phyloP scores from a whole-genome alignment of 225 moss, liverwort and hornwort genomes.

The Thuidium tamariscinum region DNA sequence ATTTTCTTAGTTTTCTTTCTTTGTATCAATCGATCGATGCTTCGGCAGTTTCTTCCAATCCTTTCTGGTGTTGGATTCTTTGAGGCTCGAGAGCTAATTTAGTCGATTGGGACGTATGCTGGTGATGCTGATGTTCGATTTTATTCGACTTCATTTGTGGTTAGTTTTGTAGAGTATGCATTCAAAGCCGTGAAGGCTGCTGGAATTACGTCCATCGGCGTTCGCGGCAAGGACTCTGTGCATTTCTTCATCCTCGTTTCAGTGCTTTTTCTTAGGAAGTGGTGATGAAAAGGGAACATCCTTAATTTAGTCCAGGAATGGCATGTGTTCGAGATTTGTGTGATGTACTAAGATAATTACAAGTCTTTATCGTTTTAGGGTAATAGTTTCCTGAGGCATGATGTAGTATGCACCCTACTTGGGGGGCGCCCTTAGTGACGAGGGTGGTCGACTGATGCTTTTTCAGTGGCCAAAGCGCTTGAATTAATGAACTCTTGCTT shows the following conservation, averaged over 20 bases:
- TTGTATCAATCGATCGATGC: neutral
- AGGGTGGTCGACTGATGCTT: no score
- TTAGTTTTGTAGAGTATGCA: constrained; percentile 63
- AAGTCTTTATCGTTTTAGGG: neutral
- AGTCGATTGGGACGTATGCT: neutral
- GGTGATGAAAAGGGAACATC: neutral
- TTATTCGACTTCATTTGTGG: neutral
- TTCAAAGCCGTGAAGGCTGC: constrained; percentile 90
- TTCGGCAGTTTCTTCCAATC: neutral
- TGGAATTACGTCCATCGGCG: constrained; percentile 87
- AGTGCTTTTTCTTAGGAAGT: neutral
- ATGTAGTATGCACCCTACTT: no score
- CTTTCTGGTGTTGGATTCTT: neutral
- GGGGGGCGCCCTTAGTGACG: no score
- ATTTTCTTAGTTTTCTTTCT: neutral
- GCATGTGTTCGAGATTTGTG: no score
- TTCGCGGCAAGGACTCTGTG: constrained; percentile 83
- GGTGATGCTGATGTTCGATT: neutral
- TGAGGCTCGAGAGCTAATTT: neutral
- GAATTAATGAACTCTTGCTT: no score
- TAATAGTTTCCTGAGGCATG: neutral
- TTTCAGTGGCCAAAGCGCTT: no score
- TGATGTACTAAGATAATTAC: neutral
- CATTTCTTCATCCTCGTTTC: neutral
- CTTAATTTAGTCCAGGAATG: neutral